Percentiles rank a stretch among this genome's conserved stretches.
These are phyloP conservation scores for Gymnopilus junonius DNA, from an alignment of 768 basidiomycete species.

Conservation along the genomic window DNA sequence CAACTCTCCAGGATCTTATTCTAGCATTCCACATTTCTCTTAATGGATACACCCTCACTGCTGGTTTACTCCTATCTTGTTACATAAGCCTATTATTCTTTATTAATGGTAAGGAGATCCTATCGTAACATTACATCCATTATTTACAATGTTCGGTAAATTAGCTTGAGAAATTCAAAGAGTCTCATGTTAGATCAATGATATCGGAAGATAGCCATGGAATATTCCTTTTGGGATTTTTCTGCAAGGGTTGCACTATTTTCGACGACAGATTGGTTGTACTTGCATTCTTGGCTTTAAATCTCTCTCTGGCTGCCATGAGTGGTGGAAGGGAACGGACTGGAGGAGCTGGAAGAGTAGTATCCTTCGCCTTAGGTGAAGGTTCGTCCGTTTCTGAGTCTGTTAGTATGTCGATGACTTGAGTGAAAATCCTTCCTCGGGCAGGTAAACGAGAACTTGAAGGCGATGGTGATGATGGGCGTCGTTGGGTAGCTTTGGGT, in stretches of 20 bases:
- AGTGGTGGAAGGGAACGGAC: conserved; percentile 14
- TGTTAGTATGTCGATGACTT: conserved; percentile 24
- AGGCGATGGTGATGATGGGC: conserved; percentile 16
- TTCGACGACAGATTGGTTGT: not conserved
- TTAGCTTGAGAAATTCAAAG: not conserved
- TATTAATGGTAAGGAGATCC: not conserved
- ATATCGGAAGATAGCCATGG: not conserved
- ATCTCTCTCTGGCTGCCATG: conserved; percentile 18
- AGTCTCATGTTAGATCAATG: conserved; percentile 6
- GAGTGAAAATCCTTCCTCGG: not conserved
- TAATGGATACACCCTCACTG: no score
- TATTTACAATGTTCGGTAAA: not conserved
- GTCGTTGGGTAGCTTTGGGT: conserved; percentile 4
- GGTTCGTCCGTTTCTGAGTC: conserved; percentile 23
- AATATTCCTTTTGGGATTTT: not conserved
- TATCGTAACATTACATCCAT: not conserved
- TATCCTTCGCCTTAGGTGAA: not conserved
- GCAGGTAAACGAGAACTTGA: not conserved
- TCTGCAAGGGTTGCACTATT: not conserved
- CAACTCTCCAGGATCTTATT: not conserved
- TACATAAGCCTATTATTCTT: not conserved
- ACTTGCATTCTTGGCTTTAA: not conserved
- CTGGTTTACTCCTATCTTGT: no score
- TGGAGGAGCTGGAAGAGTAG: not conserved
- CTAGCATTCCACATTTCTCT: no score